Conservation (phyloP, 2,329 filamentous ascomycete genomes). For the Aureobasidium sp. region DNA sequence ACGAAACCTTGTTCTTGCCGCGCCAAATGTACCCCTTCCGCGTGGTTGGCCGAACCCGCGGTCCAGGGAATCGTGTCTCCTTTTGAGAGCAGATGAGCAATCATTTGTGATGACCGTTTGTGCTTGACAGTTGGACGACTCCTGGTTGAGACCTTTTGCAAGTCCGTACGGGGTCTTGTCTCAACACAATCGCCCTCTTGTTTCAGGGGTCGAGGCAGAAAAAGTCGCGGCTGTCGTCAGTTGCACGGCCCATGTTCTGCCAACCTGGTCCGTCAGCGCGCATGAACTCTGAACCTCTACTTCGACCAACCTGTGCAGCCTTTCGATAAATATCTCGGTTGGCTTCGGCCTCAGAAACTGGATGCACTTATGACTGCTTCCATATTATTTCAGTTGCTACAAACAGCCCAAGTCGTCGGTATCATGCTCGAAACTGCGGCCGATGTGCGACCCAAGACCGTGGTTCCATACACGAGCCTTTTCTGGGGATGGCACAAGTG, state of each 20-base stretch:
- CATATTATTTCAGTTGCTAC: neutral
- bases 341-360: neutral
- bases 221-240: slow-evolving; percentile 10
- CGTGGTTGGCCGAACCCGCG: slow-evolving; percentile 1
- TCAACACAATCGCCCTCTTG: slow-evolving; percentile 1
- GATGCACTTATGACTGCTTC: neutral
- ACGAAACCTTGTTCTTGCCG: no score
- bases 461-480: slow-evolving; percentile 8
- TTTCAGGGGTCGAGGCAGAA: slow-evolving; percentile 12
- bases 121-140: neutral
- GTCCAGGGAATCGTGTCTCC: slow-evolving; percentile 7
- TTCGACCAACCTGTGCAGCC: neutral
- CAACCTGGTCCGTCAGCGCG: slow-evolving; percentile 11
- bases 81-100: neutral
- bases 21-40: no score
- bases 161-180: neutral
- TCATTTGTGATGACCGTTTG: neutral
- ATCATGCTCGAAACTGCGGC: neutral
- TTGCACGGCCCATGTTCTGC: neutral
- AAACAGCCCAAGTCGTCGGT: neutral
- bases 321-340: neutral
- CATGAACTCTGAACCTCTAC: slow-evolving; percentile 1
- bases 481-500: slow-evolving; percentile 4
- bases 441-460: neutral
- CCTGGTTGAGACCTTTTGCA: neutral